Evolutionary conservation across 2,329 filamentous ascomycete genomes (phyloP).

Genomic region (Trichophyton mentagrophytes): DNA sequence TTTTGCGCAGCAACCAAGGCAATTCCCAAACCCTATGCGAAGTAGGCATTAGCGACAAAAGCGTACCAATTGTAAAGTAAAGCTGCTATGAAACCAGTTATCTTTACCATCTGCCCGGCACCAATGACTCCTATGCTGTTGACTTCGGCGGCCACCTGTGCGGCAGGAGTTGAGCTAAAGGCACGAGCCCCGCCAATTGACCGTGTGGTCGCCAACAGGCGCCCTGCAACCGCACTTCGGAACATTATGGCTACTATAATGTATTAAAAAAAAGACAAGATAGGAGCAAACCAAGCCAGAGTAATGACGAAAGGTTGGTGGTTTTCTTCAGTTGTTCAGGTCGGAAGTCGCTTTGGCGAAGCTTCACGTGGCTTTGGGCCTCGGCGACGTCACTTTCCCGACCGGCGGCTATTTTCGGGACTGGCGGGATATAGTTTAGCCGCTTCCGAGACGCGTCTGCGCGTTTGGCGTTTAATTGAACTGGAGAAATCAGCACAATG

Average conservation of each 20-base stretch:
- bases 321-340: background rate
- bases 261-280: background rate
- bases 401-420: background rate
- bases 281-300: background rate
- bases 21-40: constrained; percentile 71
- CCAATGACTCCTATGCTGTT: constrained; percentile 85
- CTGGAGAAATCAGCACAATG: background rate
- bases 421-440: background rate
- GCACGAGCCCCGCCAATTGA: constrained; percentile 32
- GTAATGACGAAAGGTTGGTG: background rate
- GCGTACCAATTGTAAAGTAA: background rate
- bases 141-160: constrained; percentile 54
- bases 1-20: constrained; percentile 82
- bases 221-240: constrained; percentile 23
- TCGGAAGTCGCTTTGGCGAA: background rate
- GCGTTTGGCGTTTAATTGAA: constrained; percentile 2
- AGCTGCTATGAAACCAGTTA: background rate
- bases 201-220: constrained; percentile 22
- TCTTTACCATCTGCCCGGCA: constrained; percentile 78
- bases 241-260: constrained; percentile 20
- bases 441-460: background rate
- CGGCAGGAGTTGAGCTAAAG: constrained; percentile 57
- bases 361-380: constrained; percentile 4
- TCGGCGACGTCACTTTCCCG: constrained; percentile 4
- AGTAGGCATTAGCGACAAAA: constrained; percentile 4